A percentile compares a stretch with the other conserved stretches of the same genome.
phyloP scores from a whole-genome alignment of 345 rosid species.

The Ceriops decandra region DNA sequence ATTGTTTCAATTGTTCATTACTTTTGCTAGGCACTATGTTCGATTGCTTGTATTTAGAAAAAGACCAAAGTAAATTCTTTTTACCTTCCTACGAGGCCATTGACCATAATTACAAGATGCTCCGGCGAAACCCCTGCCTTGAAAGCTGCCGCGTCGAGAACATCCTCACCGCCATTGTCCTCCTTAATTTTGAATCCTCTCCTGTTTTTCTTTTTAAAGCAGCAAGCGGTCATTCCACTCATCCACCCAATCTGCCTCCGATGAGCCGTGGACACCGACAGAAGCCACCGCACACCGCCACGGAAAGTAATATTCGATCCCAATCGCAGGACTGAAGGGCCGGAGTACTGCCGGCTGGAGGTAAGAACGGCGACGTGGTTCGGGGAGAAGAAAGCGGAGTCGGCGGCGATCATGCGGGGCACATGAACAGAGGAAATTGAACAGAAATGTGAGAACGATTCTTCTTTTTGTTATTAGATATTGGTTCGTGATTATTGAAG shows the following conservation, averaged over 20 bases:
- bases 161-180: slow-evolving; percentile 63
- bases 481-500: too few relatives aligned
- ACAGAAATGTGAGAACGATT: too few relatives aligned
- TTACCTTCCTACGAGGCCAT: slow-evolving; percentile 80
- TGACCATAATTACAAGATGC: slow-evolving; percentile 85
- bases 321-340: background rate
- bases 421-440: background rate
- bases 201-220: slow-evolving; percentile 38
- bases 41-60: background rate
- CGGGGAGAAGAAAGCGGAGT: slow-evolving; percentile 21
- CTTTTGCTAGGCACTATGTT: background rate
- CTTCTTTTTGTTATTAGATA: too few relatives aligned
- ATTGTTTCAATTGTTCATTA: background rate
- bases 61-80: background rate
- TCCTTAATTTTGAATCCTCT: slow-evolving; percentile 43
- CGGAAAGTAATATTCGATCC: background rate
- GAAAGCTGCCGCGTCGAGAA: slow-evolving; percentile 39
- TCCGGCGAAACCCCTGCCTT: slow-evolving; percentile 39
- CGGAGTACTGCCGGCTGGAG: slow-evolving; percentile 2
- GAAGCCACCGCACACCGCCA: background rate
- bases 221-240: slow-evolving; percentile 40
- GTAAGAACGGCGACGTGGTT: slow-evolving; percentile 16
- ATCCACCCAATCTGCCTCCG: slow-evolving; percentile 38
- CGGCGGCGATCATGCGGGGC: slow-evolving; percentile 48
- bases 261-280: background rate